Conservation (phyloP, 1,139 yeast genomes). For the Oligophagozyma castellii region DNA sequence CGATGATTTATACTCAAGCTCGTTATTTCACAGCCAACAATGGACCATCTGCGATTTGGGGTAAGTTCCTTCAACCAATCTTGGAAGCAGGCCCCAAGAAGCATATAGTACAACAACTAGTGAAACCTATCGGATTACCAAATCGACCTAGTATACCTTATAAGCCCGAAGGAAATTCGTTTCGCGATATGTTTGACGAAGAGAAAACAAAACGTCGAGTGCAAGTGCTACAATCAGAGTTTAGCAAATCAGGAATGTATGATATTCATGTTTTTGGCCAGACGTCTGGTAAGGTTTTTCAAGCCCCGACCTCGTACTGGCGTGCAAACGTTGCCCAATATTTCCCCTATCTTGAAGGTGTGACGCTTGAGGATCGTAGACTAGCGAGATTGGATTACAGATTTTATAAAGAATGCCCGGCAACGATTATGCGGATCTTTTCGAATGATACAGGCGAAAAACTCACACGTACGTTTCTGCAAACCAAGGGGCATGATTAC, state of each 20-base stretch:
- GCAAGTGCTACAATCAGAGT: constrained; percentile 57
- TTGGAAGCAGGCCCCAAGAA: constrained; percentile 26
- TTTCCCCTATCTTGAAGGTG: constrained; percentile 73
- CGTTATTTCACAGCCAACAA: no score
- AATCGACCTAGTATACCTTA: constrained; percentile 24
- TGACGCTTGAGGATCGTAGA: constrained; percentile 32
- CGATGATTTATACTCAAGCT: no score
- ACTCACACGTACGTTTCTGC: constrained; percentile 50
- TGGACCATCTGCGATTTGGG: no score
- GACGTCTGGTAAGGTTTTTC: constrained; percentile 74
- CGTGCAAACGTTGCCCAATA: constrained; percentile 59
- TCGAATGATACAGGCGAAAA: constrained; percentile 56
- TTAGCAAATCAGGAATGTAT: constrained; percentile 76
- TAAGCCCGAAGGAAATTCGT: constrained; percentile 18
- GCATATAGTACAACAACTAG: constrained; percentile 26
- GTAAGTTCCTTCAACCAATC: constrained; percentile 25
- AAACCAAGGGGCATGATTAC: constrained; percentile 17
- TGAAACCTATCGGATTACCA: constrained; percentile 35
- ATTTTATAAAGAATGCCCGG: no score
- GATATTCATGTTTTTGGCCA: constrained; percentile 69
- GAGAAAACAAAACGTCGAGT: constrained; percentile 40
- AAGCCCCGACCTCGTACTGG: constrained; percentile 68
- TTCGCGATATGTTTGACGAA: constrained; percentile 34
- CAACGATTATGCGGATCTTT: constrained; percentile 20
- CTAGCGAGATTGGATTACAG: constrained; percentile 23